Evolutionary conservation across 768 basidiomycete species (phyloP).

Genomic region (Pleurotus giganteus): DNA sequence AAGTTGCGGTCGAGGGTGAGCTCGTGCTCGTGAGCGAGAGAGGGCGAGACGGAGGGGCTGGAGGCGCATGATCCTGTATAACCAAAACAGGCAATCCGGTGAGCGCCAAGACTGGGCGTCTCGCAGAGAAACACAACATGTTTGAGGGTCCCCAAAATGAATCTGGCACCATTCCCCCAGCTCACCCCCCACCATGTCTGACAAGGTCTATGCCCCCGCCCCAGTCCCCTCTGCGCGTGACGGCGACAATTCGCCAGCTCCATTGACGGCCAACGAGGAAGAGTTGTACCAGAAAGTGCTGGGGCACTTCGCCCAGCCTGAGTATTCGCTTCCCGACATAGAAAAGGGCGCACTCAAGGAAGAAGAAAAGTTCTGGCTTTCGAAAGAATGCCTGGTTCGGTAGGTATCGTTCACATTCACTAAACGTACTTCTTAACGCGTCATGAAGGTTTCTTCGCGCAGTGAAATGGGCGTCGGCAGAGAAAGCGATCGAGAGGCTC

Average conservation of each 20-base stretch:
- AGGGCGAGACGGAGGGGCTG: no score
- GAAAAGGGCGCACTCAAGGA: slow-evolving; percentile 50
- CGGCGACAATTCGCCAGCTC: slow-evolving; percentile 29
- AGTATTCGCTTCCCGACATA: slow-evolving; percentile 51
- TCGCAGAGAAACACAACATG: neutral
- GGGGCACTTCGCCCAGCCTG: slow-evolving; percentile 52
- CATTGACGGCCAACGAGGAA: slow-evolving; percentile 43
- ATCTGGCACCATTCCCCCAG: slow-evolving; percentile 17
- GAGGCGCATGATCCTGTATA: slow-evolving; percentile 6
- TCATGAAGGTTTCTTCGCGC: slow-evolving; percentile 67
- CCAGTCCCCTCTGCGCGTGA: slow-evolving; percentile 26
- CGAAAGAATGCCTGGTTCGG: slow-evolving; percentile 72
- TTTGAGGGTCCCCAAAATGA: slow-evolving; percentile 12
- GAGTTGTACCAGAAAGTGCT: slow-evolving; percentile 53
- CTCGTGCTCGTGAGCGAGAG: no score
- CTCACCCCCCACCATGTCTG: slow-evolving; percentile 16
- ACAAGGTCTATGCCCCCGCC: slow-evolving; percentile 33
- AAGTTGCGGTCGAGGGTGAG: neutral
- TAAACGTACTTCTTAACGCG: neutral
- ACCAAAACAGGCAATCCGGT: slow-evolving; percentile 4
- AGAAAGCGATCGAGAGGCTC: slow-evolving; percentile 59
- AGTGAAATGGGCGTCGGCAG: slow-evolving; percentile 62
- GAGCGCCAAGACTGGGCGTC: neutral
- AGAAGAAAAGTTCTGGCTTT: slow-evolving; percentile 78
- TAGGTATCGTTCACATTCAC: slow-evolving; percentile 22